Base-by-base conservation (phyloP, 192 early-diverging fungal species). In the Backusella morwellensis region DNA sequence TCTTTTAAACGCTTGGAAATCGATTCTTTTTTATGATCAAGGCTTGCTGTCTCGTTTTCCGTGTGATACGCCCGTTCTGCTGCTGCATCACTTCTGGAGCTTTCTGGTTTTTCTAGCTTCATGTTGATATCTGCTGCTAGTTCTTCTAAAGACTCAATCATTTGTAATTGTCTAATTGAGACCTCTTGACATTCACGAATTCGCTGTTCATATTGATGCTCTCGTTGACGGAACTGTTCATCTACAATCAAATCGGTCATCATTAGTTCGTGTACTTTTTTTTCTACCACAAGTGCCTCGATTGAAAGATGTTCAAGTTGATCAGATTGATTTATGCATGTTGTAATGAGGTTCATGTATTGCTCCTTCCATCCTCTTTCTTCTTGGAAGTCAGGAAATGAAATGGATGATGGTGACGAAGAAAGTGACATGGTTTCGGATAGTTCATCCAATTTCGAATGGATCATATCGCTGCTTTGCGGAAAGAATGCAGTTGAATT, bases 301-400 rank as follows among this genome's bases (percentile, higher is more conserved):
- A 63, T 75, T 5, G 81, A 82, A 11, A 82, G 66, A 32, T 50
- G 11, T 52, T 82, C 73, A 9, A 82, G 35, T 47, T 74, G n/a
- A 50, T 82, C 81, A 11, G 81, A 75, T 47, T 75, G 81, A 1
- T 26, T 40, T 29, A 82, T 82, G 52, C 73, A 75, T 29, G 36
- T 41, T 2, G 73, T 69, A 23, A 75, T 66, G 14, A 82, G 59
- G 1, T 59, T 54, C 8, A 75, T 32, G 34, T 75, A 78, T 56
- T 77, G 68, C 6, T 56, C n/a, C 35, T 69, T 21, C 81, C 81
- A 78, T 9, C 52, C 69, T 19, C 35, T 35, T 23, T 59, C 35
- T n/a, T 69, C n/a, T 4, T 35, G 41, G 3, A 44, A 40, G 6
- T 72, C 70, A 5, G 14, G 29, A 29, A 63, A 29, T 5, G 11